Base-by-base conservation (phyloP, 2,329 filamentous ascomycete genomes). In the Fonsecaea nubica region DNA sequence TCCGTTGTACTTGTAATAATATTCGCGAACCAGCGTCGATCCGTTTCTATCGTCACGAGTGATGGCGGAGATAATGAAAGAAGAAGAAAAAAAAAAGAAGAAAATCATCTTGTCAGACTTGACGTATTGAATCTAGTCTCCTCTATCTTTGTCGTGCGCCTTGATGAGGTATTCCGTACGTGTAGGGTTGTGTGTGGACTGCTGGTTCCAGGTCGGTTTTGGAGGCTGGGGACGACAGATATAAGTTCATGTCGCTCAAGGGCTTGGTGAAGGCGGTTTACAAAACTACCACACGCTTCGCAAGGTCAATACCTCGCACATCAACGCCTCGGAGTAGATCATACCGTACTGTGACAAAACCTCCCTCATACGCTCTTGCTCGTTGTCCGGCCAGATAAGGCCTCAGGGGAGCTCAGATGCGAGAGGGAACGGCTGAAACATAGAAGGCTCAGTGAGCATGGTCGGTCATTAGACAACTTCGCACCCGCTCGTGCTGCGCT, bases 101-200 rank as follows among this genome's bases (percentile, higher is more conserved):
- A 25, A 25, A 32, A 32, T 4, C 30, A 32, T 32, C 30, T 32
- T 32, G 30, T 32, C 30, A 32, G 30, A 32, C 5, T 32, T 32
- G 4, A 32, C 30, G 30, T 32, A 4, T 32, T 6, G 30, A 32
- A 32, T 32, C 30, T 4, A 6, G 30, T 32, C 4, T 4, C 30
- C 4, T 5, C 30, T 32, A 32, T 32, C 30, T 32, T 32, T 32
- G 30, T 3, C 7, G 18, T 56, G n/a, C 10, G 61, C 61, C 40
- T 36, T 21, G 25, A 3, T 40, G 15, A 63, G 30, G 30, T 63
- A 18, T 13, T 63, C 9, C 5, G 2, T 32, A 2, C 35, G 15
- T n/a, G 6, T 48, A 9, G 7, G 65, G 64, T 4, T 42, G 61
- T 9, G 52, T 52, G 33, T 67, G 65, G 15, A 67, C 50, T 13